phyloP scores from a whole-genome alignment of 179 eudicot species.

The Silene coronaria region DNA sequence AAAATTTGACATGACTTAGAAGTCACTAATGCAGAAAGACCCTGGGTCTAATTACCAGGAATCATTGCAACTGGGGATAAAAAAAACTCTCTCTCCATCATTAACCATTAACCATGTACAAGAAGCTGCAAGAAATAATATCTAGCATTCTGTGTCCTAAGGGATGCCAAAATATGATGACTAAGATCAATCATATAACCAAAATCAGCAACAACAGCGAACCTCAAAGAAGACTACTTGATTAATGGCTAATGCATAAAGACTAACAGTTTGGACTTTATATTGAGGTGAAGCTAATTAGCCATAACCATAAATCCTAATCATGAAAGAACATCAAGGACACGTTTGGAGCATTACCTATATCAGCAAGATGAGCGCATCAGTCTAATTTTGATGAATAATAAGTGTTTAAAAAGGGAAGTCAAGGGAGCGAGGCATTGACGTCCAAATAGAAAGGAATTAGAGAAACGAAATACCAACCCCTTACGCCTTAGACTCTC shows the following conservation, averaged over 20 bases:
- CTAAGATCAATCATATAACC: neutral
- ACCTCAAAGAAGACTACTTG: neutral
- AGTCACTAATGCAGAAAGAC: neutral
- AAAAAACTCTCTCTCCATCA: no score
- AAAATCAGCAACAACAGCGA: no score
- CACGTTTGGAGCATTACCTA: neutral
- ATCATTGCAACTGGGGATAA: no score
- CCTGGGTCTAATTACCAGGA: neutral
- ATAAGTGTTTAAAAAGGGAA: no score
- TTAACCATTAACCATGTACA: no score
- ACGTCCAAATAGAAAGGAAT: neutral
- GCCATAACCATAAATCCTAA: neutral
- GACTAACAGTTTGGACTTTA: conserved; percentile 1
- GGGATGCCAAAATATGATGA: neutral
- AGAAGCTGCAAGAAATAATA: neutral
- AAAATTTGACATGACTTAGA: neutral
- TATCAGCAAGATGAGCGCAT: neutral
- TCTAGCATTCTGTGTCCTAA: no score
- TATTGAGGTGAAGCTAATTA: neutral
- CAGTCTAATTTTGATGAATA: conserved; percentile 1
- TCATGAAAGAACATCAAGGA: neutral
- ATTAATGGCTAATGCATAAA: neutral
- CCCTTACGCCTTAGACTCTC: neutral
- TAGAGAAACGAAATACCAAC: neutral
- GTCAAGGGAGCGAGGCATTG: neutral